Evolutionary conservation across 129 eudicot species (phyloP), one percentile per base, ranked within the genome.

Genomic region (Artemisia argyi): DNA sequence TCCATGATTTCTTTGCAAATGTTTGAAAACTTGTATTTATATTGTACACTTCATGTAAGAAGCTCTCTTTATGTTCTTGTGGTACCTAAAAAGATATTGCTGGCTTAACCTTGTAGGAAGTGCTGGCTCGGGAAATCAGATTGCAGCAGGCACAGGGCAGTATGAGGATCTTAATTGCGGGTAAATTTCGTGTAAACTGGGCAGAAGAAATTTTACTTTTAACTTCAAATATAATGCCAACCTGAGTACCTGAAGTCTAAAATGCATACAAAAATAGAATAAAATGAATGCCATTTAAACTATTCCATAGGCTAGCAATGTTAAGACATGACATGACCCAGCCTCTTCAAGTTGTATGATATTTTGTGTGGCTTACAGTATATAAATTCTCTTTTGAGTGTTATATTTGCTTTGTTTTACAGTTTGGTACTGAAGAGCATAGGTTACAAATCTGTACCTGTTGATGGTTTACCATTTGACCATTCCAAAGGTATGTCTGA

Each of bases 351-450:
- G 53, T 46, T 65, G 20, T 47, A 71, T 76, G 35, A 61, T 72
- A 26, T 70, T 57, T 73, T 56, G 61, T 12, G 16, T 72, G 63
- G 42, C 48, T 32, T 77, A 30, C 14, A 8, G 47, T 30, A 30
- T 30, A 30, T 30, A 12, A 68, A 61, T 72, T 16, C 35, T 55
- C 13, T 54, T 5, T 28, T n/a, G 24, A 61, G 22, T 57, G 11
- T 4, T 30, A 67, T 55, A 14, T 66, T 1, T 47, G 5, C 5
- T 69, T 47, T 15, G 8, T 56, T 81, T 72, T 82, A 59, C 88
- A 90, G 97, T 74, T 73, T 94, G 86, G 93, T 85, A 78, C 78
- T 94, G 78, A 94, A 94, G 91, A 90, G 98, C 78, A 86, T 94
- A 49, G 98, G 97, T 65, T 94, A 87, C 79, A 94, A 90, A 76